Base-by-base conservation (phyloP, 768 basidiomycete species). In the Sutorius australiensis region DNA sequence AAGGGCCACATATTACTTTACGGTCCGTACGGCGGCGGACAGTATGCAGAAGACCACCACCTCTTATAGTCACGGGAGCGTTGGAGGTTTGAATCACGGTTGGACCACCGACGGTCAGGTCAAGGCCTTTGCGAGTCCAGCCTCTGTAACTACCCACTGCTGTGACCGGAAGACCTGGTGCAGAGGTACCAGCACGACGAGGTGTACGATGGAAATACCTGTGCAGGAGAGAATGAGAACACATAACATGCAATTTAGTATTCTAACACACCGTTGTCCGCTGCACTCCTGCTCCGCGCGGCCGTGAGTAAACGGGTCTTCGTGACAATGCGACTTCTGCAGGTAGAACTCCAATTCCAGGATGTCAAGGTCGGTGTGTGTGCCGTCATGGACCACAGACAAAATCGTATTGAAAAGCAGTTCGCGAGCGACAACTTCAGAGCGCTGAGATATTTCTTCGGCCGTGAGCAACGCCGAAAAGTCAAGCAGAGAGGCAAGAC, bases 161-260 rank as follows among this genome's bases (percentile, higher is more conserved):
- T 5, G 81, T 83, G 11, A 67, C 48, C 14, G 44, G 59, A n/a
- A 64, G 50, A 50, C 70, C 74, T 40, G 67, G 62, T 50, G 64
- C 60, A 24, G 74, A 72, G 54, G 76, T 68, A 16, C 67, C 67
- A 10, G 77, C 77, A 16, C 72, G 72, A 48, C 77, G 69, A 17
- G 86, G 87, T 1, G 81, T 76, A 37, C 87, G 82, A 64, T 91
- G 89, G 58, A 92, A 92, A 66, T 90, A 86, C 89, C 89, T 91
- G 45, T 27, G 21, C 0, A 51, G 2, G 36, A 36, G 7, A 30
- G 28, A 38, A 52, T 56, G 19, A 60, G 54, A 42, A 46, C 9
- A 32, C 39, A 27, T 49, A 28, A 43, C 13, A 37, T 19, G 33
- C 19, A 9, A 40, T 6, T 16, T 17, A 6, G 33, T 14, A 37